Base-by-base conservation (phyloP, 2,329 filamentous ascomycete species). In the Talaromyces sp. region DNA sequence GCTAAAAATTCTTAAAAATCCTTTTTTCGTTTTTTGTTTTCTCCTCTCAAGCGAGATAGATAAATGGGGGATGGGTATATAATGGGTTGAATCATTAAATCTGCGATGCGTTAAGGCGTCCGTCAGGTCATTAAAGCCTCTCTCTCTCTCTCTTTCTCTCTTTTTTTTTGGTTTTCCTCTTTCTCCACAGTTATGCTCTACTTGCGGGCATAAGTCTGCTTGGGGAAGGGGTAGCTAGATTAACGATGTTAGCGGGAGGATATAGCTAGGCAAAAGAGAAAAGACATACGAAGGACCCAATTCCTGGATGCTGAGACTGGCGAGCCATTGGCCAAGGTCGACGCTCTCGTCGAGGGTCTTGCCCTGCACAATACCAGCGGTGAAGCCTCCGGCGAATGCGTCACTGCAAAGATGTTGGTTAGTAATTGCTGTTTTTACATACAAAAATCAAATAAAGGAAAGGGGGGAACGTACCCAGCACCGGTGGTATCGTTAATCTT, bases 401-500 rank as follows among this genome's bases (percentile, higher is more conserved):
- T 99, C 95, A 75, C 92, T 84, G 33, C 30, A 8, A 14, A 9
- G 12, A 23, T 53, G 52, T 33, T 8, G 16, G 18, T 42, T 42
- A 50, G 53, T 10, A 27, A n/a, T 23, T 23, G 23, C 2, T 23
- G 23, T 23, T 2, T 23, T 23, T 23, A 1, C 23, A 23, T 23
- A 23, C 30, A 14, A 36, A 23, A 16, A 53, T 6, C 7, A 16
- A 10, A 44, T 5, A 57, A 31, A 42, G 5, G 52, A 18, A 12
- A 55, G 1, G 6, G 28, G 30, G 34, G n/a, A 14, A 4, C 81
- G 73, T 73, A 84, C 82, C 85, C 95, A 65, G 95, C 95, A 75
- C 95, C 95, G 75, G 94, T 98, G 77, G 94, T 98, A 81, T 99
- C 95, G 78, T 90, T 90, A 79, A 99, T 98, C 80, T 90, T 82